Base-by-base conservation (phyloP, 768 basidiomycete species). In the Leccinum variicolor region DNA sequence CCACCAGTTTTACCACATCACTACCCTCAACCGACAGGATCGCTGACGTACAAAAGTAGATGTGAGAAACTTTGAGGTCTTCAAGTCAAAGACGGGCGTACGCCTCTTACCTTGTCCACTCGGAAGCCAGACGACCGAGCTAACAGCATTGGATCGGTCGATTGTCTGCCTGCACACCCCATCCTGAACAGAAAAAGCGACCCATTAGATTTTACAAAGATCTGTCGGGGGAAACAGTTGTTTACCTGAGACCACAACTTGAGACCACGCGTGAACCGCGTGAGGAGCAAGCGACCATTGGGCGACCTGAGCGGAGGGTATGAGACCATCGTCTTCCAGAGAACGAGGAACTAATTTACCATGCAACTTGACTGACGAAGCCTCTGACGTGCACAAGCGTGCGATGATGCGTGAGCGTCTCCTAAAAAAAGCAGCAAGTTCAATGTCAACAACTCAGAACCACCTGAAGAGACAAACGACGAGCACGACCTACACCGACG, bases 291-390 rank as follows among this genome's bases (percentile, higher is more conserved):
- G 19, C 67, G 70, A 15, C 81, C 78, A 29, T 72, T 75, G 3
- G 82, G 83, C 6, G 81, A 81, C 81, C 79, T 78, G 57, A 28
- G 9, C 3, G 6, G 10, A 11, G 3, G 21, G 41, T 26, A 55
- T 39, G 15, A 55, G 17, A 50, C 36, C 7, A 11, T 6, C 6
- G 23, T n/a, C n/a, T 21, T 17, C 6, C 17, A 28, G 10, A 17
- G 33, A 17, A 45, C n/a, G 0, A 28, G 10, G 29, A 41, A 11
- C 5, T 0, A 31, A 33, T 13, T 62, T 43, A 77, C 80, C 83
- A 83, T 13, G 80, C 79, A 2, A 83, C 83, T 66, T 83, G 81
- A 45, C 77, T 76, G 56, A 82, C 75, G 61, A 83, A 84, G 23
- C 79, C 81, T 33, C 73, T 71, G 3, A 79, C 79, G 31, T 82